Conservation (phyloP, 495 filamentous ascomycete genomes). For the Neurospora terricola region DNA sequence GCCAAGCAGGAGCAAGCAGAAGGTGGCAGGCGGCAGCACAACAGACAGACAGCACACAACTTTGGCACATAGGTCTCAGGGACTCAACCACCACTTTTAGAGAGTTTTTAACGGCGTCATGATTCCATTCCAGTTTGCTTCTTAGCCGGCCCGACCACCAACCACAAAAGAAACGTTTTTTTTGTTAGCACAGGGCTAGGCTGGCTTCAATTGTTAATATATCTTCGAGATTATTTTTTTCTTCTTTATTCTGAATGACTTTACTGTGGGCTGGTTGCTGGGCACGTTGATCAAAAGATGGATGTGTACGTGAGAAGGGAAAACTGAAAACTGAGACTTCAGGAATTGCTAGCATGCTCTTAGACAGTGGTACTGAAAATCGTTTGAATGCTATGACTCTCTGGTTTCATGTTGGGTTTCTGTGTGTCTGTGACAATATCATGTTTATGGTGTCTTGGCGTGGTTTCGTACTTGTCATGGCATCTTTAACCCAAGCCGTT, state of each 20-base stretch:
- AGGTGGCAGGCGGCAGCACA: not conserved
- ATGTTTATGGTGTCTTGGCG: too few relatives aligned
- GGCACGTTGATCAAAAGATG: not conserved
- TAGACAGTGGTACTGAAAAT: too few relatives aligned
- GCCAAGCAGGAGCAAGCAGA: not conserved
- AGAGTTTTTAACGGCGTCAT: not conserved
- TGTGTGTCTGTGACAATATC: too few relatives aligned
- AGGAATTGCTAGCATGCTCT: too few relatives aligned
- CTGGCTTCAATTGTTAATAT: not conserved
- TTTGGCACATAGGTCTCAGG: not conserved
- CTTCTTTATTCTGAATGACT: not conserved
- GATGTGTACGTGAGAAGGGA: not conserved
- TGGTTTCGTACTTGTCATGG: too few relatives aligned
- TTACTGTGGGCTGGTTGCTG: not conserved
- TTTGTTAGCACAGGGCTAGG: not conserved
- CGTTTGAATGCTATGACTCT: too few relatives aligned
- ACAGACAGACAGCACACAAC: not conserved
- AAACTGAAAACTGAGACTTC: too few relatives aligned
- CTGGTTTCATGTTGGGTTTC: too few relatives aligned
- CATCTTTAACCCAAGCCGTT: too few relatives aligned
- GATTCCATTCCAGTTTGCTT: not conserved
- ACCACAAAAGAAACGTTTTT: not conserved
- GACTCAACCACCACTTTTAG: not conserved
- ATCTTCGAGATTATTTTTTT: not conserved
- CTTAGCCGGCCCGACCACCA: not conserved